Base-by-base conservation (phyloP, 2,329 filamentous ascomycete species). In the Simplicillium aogashimaense region DNA sequence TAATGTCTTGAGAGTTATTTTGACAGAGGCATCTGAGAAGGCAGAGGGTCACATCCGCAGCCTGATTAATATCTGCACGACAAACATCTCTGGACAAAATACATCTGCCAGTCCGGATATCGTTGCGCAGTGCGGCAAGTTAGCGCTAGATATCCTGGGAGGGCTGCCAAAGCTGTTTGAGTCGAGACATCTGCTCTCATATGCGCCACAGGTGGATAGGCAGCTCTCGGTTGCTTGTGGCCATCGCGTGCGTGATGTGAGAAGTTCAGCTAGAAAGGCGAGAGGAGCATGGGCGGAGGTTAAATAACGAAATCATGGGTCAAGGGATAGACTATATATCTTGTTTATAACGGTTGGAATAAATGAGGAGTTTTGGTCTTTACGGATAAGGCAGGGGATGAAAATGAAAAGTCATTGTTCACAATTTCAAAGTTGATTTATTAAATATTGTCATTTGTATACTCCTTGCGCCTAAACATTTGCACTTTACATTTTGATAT, bases 211-310 rank as follows among this genome's bases (percentile, higher is more conserved):
- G 39, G 61, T 75, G 34, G 60, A 67, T 43, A 59, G 68, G 4
- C 63, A 72, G 38, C 50, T 78, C 43, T 65, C 67, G 2, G 48
- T 59, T 8, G 72, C 72, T 1, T 74, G 72, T 37, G 74, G 74
- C 2, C 72, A 78, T 46, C 54, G 59, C 6, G 67, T 74, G 8
- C 60, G 75, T 35, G 71, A 73, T 44, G 62, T 77, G 35, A 63
- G 75, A 36, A 66, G 60, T 41, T 61, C 60, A 36, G 74, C 74
- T 14, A 60, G 72, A 39, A 47, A 55, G 43, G 71, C 73, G 4
- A 64, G 71, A 40, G 60, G 58, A 38, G 65, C 63, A 7, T 78
- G 74, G 74, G 58, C 56, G n/a, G 55, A 59, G 28, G 44, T 63
- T 38, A 61, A 56, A 39, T 56, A 42, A 53, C n/a, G n/a, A n/a